Base-by-base conservation (phyloP, 495 filamentous ascomycete genomes). In the Podospora appendiculata region DNA sequence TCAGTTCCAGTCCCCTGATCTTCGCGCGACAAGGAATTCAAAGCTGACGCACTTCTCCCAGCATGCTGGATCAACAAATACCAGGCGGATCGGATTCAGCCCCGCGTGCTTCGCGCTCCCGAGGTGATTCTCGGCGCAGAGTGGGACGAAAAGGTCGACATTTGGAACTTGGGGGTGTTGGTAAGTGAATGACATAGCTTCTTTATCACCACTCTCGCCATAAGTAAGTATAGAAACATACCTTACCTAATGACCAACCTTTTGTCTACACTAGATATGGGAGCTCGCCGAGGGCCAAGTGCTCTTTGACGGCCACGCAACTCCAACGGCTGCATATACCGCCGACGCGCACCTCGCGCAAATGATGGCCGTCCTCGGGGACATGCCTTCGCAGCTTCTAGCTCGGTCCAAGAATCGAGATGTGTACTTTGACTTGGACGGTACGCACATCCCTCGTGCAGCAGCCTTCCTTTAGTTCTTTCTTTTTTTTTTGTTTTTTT, bases 101-200 rank as follows among this genome's bases (percentile, higher is more conserved):
- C 48, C 38, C 48, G 42, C 38, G 42, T 50, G 48, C 48, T 50
- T 1, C 48, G 48, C 39, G 48, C 48, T 32, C 48, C 48, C 42
- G 48, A 50, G 40, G 48, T 50, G 8, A 50, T 50, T 11, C 48
- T 50, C 38, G 48, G 48, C 13, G 48, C 39, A 5, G n/a, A 50
- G 42, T 50, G 48, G 48, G 40, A 50, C 48, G 41, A 36, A 6
- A 50, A 50, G 48, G 48, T 50, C 17, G 48, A 50, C 16, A 50
- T 50, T 38, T 50, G 48, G 48, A 50, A 50, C 16, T 14, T 43
- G n/a, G 48, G 48, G 3, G 18, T 43, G 7, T 16, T 43, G 13
- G 39, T 50, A 33, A 49, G 18, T 49, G 48, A 2, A 40, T 8
- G 7, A 11, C 7, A 3, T 2, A 11, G 11, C 2, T n/a, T n/a